Percentiles rank a stretch among this genome's conserved stretches.
Conservation (phyloP, 768 basidiomycete genomes). For the Serendipita sp. region DNA sequence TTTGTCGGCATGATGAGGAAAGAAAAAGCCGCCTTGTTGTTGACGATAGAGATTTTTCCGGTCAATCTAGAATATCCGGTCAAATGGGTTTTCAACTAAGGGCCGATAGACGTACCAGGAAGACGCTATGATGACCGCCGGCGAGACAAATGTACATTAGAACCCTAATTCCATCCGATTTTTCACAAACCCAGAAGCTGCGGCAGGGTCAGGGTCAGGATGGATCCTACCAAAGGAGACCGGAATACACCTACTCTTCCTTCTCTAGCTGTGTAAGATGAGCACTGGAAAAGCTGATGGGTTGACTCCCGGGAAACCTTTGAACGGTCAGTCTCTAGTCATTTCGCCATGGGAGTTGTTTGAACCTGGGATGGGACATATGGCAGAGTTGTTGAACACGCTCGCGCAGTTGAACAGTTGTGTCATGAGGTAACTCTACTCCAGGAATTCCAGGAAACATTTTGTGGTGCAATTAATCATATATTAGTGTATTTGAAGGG, state of each 20-base stretch:
- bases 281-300: constrained; percentile 65
- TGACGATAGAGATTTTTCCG: constrained; percentile 77
- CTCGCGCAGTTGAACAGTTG: constrained; percentile 28
- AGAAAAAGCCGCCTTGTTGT: constrained; percentile 55
- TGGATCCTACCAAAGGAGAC: neutral
- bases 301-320: constrained; percentile 93
- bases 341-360: constrained; percentile 9
- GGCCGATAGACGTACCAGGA: constrained; percentile 41
- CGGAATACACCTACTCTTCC: constrained; percentile 48
- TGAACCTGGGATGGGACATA: constrained; percentile 48
- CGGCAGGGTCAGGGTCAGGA: neutral
- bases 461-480: neutral
- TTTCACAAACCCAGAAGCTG: constrained; percentile 99
- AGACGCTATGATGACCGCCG: constrained; percentile 42
- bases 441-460: constrained; percentile 7
- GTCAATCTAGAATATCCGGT: constrained; percentile 52
- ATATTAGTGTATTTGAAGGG: neutral
- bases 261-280: constrained; percentile 64
- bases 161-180: constrained; percentile 89
- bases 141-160: constrained; percentile 57
- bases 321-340: neutral
- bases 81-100: neutral
- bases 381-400: constrained; percentile 51
- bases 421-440: constrained; percentile 4
- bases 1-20: constrained; percentile 74